Evolutionary conservation across 768 basidiomycete species (phyloP).

Genomic region (Tulasnella sp.): DNA sequence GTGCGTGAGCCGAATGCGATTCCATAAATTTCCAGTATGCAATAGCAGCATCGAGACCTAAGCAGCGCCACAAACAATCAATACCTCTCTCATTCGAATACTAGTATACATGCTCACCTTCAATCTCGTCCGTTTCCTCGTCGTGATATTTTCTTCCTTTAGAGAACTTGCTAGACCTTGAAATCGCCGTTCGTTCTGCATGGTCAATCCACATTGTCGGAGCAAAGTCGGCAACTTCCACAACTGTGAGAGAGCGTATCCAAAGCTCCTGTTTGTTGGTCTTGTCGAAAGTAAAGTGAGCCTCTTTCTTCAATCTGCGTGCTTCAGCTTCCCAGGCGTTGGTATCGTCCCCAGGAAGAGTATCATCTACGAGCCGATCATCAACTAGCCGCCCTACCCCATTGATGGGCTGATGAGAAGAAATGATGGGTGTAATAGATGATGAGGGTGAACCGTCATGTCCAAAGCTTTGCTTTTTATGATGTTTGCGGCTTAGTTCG

Average conservation of each 20-base stretch:
- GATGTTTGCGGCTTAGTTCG: background rate
- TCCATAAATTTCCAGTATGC: constrained; percentile 76
- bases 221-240: background rate
- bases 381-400: background rate
- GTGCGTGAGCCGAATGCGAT: constrained; percentile 58
- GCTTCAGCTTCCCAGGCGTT: too few relatives aligned
- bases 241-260: too few relatives aligned
- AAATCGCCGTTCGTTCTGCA: too few relatives aligned
- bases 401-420: background rate
- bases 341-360: too few relatives aligned
- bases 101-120: background rate
- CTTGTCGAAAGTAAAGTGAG: too few relatives aligned
- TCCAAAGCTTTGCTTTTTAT: background rate
- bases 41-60: constrained; percentile 63
- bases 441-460: background rate
- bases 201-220: background rate
- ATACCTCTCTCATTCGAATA: background rate
- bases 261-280: too few relatives aligned
- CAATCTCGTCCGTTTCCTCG: background rate
- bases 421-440: too few relatives aligned
- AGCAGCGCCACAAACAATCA: background rate
- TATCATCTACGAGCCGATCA: background rate
- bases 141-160: background rate
- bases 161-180: background rate
- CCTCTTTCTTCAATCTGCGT: too few relatives aligned